Evolutionary conservation across 2,329 filamentous ascomycete species (phyloP), one percentile per base, ranked within the genome.

Genomic region (Coccinonectria pachysandricola): DNA sequence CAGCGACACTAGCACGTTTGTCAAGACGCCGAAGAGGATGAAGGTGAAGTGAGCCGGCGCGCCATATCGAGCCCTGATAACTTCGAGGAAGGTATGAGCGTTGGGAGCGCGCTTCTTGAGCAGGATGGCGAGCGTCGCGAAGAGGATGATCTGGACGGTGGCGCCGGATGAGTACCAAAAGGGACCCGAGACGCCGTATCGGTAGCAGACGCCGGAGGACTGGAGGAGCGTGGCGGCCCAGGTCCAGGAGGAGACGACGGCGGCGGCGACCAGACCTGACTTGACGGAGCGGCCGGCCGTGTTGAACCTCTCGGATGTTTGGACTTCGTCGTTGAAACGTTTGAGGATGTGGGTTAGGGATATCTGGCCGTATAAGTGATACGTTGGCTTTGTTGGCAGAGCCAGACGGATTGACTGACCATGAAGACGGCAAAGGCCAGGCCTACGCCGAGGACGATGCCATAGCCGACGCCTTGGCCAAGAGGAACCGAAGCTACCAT

Each of bases 271-370:
- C 12, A 94, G 65, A 24, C 86, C 86, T 5, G 83, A 86, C 50
- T 92, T 93, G 39, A 93, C 80, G 3, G 82, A 85, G 33, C 86
- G 68, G 12, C 84, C 84, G 25, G 85, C 85, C 0, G 85, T 93
- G 38, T 71, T 85, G 65, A 93, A 93, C 73, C 86, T 88, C 57
- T 93, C 86, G 0, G 81, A 87, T 0, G 86, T 94, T 53, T 92
- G 84, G 4, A 87, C 62, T 50, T 88, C 85, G 19, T 53, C 52
- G 42, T 56, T 57, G 46, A 55, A 71, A 49, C 74, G 62, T 46
- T 76, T 79, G 31, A 83, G 57, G 15, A 79, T 65, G 53, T 76
- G 78, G 2, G 77, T 83, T n/a, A 76, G 76, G 27, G 72, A 57
- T 44, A 81, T 81, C 57, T 51, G 13, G 11, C 2, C n/a, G n/a